A percentile compares a stretch with the other conserved stretches of the same genome.
phyloP scores from a whole-genome alignment of 2,329 filamentous ascomycete species.

The Ophiostoma montium region DNA sequence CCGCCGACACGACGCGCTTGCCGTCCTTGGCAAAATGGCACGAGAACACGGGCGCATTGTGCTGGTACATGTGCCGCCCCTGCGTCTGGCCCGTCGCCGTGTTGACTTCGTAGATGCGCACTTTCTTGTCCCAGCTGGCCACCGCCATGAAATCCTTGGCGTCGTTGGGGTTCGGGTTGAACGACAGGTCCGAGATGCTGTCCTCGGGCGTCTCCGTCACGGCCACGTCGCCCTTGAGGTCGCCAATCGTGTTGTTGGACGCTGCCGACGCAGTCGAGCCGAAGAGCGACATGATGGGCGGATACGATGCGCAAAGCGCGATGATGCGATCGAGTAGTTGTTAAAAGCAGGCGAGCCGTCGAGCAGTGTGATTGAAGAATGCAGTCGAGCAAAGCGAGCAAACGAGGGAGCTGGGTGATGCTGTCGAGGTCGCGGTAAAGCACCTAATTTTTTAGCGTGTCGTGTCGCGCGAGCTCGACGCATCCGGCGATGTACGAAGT shows the following conservation, averaged over 20 bases:
- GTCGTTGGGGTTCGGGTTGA: conserved; percentile 38
- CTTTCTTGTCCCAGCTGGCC: conserved; percentile 93
- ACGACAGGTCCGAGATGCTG: conserved; percentile 75
- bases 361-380: too few relatives aligned
- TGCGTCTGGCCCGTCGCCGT: conserved; percentile 56
- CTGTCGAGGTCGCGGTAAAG: neutral
- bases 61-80: conserved; percentile 75
- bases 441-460: conserved; percentile 9
- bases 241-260: conserved; percentile 63
- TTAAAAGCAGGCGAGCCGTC: too few relatives aligned
- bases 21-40: conserved; percentile 94
- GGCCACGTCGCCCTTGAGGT: conserved; percentile 78
- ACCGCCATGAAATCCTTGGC: conserved; percentile 70
- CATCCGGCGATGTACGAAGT: neutral
- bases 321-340: neutral
- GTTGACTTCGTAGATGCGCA: conserved; percentile 89
- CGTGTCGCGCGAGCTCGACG: conserved; percentile 3
- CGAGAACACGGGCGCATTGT: conserved; percentile 71
- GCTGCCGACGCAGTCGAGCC: conserved; percentile 31
- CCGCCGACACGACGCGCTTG: conserved; percentile 71
- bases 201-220: conserved; percentile 71
- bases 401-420: neutral
- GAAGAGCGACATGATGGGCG: conserved; percentile 46
- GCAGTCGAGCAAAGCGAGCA: too few relatives aligned
- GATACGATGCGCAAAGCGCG: too few relatives aligned